Percentiles rank a stretch among this genome's conserved stretches.
Evolutionary conservation across 768 basidiomycete species (phyloP).

Genomic region (Omphalotus guepiniiformis): DNA sequence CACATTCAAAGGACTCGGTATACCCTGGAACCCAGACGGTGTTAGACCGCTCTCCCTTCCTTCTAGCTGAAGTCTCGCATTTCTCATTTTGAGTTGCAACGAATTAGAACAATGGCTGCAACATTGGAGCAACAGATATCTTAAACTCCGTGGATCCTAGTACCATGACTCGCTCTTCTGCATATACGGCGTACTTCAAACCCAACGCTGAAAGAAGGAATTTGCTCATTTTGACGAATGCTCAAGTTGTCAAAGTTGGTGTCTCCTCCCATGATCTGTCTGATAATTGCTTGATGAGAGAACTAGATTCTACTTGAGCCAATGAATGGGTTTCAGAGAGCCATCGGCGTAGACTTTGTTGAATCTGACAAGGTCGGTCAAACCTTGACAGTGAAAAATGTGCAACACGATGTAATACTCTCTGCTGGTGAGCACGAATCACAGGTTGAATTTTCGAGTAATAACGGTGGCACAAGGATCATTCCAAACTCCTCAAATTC

Average conservation of each 20-base stretch:
- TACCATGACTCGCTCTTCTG: constrained; percentile 14
- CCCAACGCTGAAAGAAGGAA: constrained; percentile 20
- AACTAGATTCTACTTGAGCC: constrained; percentile 13
- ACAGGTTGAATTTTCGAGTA: not conserved
- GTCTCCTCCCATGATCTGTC: not conserved
- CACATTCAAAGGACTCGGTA: not conserved
- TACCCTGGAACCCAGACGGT: constrained; percentile 3
- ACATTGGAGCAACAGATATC: constrained; percentile 3
- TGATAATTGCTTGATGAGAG: not conserved
- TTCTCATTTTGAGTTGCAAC: not conserved
- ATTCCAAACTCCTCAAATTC: constrained; percentile 28
- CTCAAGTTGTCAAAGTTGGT: constrained; percentile 21
- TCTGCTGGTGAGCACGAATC: constrained; percentile 29
- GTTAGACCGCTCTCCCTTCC: not conserved
- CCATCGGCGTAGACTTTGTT: constrained; percentile 42
- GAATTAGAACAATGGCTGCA: constrained; percentile 9
- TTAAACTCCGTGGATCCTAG: constrained; percentile 12
- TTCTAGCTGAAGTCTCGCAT: not conserved
- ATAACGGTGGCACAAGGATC: constrained; percentile 8
- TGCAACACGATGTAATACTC: constrained; percentile 44
- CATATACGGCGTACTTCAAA: constrained; percentile 15
- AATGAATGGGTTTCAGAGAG: constrained; percentile 21
- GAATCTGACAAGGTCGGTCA: constrained; percentile 12
- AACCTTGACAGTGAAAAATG: constrained; percentile 30
- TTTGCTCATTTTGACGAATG: constrained; percentile 27